Percentiles rank a stretch among this genome's conserved stretches.
These are phyloP conservation scores for Suillus hirtellus DNA, from an alignment of 768 basidiomycete genomes.

Conservation along the genomic window DNA sequence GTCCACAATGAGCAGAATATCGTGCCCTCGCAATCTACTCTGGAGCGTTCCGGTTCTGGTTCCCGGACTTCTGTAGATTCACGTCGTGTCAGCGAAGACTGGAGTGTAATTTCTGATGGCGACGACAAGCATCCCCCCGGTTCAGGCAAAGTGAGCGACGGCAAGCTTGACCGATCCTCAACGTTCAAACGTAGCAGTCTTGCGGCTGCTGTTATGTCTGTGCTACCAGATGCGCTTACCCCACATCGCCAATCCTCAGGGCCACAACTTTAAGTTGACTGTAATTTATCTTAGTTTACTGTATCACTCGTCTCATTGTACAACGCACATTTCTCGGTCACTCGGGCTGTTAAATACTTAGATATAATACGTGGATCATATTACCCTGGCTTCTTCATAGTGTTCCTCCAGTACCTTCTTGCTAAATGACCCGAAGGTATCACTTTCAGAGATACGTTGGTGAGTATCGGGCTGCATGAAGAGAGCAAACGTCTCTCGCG, in stretches of 20 bases:
- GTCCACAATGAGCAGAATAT: constrained; percentile 30
- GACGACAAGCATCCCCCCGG: constrained; percentile 63
- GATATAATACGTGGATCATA: constrained; percentile 16
- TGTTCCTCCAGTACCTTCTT: constrained; percentile 74
- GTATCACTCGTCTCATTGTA: constrained; percentile 12
- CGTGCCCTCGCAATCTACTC: constrained; percentile 27
- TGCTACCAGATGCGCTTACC: constrained; percentile 55
- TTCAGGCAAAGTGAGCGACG: constrained; percentile 44
- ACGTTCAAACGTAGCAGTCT: constrained; percentile 62
- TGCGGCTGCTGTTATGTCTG: constrained; percentile 60
- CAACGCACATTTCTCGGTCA: neutral
- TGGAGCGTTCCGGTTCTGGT: constrained; percentile 35
- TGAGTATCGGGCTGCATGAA: constrained; percentile 90
- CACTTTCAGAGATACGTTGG: constrained; percentile 63
- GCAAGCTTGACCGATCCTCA: constrained; percentile 36
- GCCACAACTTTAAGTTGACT: constrained; percentile 22
- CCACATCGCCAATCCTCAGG: constrained; percentile 40
- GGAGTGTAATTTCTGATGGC: constrained; percentile 84
- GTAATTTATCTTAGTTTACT: constrained; percentile 8
- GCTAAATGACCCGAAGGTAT: constrained; percentile 90
- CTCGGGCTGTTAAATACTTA: constrained; percentile 18
- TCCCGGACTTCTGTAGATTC: constrained; percentile 61
- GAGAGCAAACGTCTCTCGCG: constrained; percentile 86
- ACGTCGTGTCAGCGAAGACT: constrained; percentile 70
- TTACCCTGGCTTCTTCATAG: constrained; percentile 40